phyloP scores from a whole-genome alignment of 768 basidiomycete genomes.

The Omphalotus guepiniiformis region DNA sequence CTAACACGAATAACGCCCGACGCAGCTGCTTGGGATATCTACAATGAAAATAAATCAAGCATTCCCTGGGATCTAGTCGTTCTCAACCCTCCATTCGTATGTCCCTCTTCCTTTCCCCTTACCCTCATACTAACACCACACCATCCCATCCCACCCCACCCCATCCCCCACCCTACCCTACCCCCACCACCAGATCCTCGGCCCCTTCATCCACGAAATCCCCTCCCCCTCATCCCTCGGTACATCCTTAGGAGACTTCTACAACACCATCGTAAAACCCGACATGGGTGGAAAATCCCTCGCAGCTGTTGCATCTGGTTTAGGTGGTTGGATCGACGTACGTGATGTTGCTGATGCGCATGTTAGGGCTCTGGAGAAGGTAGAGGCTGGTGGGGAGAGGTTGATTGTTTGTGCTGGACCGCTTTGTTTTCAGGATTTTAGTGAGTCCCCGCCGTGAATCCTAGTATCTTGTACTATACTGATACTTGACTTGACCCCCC shows the following conservation, averaged over 20 bases:
- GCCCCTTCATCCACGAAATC: conserved; percentile 8
- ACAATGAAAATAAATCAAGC: conserved; percentile 27
- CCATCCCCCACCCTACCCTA: background rate
- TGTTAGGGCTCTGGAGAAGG: conserved; percentile 40
- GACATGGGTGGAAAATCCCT: conserved; percentile 18
- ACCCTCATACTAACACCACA: too few species aligned
- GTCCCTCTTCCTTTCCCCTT: background rate
- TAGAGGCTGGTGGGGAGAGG: conserved; percentile 47
- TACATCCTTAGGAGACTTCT: conserved; percentile 30
- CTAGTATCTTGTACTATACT: too few species aligned
- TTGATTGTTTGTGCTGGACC: conserved; percentile 40
- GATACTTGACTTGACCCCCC: background rate
- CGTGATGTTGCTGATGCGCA: conserved; percentile 52
- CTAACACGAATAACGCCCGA: too few species aligned
- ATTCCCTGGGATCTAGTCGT: conserved; percentile 35
- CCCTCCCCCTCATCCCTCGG: conserved; percentile 23
- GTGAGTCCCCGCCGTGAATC: too few species aligned
- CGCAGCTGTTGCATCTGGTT: conserved; percentile 19
- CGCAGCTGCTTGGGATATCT: conserved; percentile 47
- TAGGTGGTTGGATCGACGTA: conserved; percentile 37
- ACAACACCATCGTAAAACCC: conserved; percentile 25
- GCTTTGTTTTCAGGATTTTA: conserved; percentile 17
- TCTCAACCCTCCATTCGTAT: conserved; percentile 35
- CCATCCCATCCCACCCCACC: background rate
- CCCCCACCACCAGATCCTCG: background rate